Conservation (phyloP, 345 rosid species). For the Populus deltoides region DNA sequence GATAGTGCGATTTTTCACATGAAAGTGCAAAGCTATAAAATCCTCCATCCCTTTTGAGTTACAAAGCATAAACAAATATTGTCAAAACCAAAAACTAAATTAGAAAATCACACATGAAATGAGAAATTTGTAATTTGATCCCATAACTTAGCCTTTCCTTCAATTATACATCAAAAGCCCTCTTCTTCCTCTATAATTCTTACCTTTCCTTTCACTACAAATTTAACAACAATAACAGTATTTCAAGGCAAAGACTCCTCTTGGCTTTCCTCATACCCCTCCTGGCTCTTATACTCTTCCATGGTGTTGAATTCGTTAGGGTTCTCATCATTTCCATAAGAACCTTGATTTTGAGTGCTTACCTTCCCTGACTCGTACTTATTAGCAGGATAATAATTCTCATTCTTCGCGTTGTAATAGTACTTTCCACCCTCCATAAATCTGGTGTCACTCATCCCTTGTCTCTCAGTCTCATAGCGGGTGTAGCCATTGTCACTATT, state of each 20-base stretch:
- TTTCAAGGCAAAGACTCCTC: slow-evolving; percentile 45
- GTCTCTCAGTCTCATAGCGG: slow-evolving; percentile 15
- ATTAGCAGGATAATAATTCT: slow-evolving; percentile 3
- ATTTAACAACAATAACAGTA: not conserved
- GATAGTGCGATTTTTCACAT: not conserved
- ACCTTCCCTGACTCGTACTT: slow-evolving; percentile 13
- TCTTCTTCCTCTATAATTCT: not conserved
- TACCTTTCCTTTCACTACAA: not conserved
- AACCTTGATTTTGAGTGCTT: slow-evolving; percentile 8
- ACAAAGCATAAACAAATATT: not conserved
- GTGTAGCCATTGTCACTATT: slow-evolving; percentile 12
- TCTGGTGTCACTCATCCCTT: slow-evolving; percentile 42
- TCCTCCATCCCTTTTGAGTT: not conserved
- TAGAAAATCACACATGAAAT: not conserved
- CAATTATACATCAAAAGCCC: not conserved
- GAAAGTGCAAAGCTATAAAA: not conserved
- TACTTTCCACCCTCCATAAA: slow-evolving; percentile 49
- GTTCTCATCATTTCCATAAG: slow-evolving; percentile 21
- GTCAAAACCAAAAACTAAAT: not conserved
- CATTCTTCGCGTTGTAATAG: slow-evolving; percentile 24
- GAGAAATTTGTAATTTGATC: not conserved
- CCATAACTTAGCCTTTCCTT: not conserved
- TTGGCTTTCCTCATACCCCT: slow-evolving; percentile 24
- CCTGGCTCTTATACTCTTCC: slow-evolving; percentile 53
- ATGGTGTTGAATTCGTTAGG: slow-evolving; percentile 49